Base-by-base conservation (phyloP, 2,329 filamentous ascomycete species). In the Fusarium xylarioides region DNA sequence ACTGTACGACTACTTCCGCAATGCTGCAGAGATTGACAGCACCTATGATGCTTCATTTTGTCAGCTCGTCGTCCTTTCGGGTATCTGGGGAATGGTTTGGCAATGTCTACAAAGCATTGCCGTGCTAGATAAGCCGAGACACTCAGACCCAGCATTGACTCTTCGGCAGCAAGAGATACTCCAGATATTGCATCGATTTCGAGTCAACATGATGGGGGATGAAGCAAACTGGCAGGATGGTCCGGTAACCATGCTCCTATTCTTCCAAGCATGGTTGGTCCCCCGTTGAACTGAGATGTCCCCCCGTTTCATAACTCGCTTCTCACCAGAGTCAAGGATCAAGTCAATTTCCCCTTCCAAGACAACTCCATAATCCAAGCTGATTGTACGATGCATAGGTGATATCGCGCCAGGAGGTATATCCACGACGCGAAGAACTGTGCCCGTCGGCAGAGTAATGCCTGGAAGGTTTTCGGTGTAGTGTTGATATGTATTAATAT, bases 11-110 rank as follows among this genome's bases (percentile, higher is more conserved):
- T 59, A 59, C 12, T 59, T 59, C 10, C 56, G 56, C 4, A n/a
- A 40, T 2, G 5, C 26, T 4, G 34, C 44, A 40, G 56, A 59
- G 1, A 21, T 52, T 0, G 56, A 50, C 34, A 40, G 23, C 18
- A 52, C 8, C 37, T 50, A 59, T n/a, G 44, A 59, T 15, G 7
- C 6, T 16, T 11, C 32, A 11, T 59, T 59, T 6, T 59, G 35
- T 16, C 34, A 59, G 5, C 56, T 59, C 7, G 19, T 52, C 1
- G 19, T 59, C 9, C 10, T 59, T 23, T 59, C 56, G 0, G 56
- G 56, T 14, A 32, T 59, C n/a, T 59, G 56, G 56, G 56, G 56
- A 11, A 59, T 59, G 56, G 56, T 59, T 7, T 59, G 56, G 56
- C 56, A 59, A 15, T 59, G 56, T 26, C 44, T 59, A 7, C 56